Evolutionary conservation across 2,329 filamentous ascomycete species (phyloP).

Genomic region (Trichoderma gracile): DNA sequence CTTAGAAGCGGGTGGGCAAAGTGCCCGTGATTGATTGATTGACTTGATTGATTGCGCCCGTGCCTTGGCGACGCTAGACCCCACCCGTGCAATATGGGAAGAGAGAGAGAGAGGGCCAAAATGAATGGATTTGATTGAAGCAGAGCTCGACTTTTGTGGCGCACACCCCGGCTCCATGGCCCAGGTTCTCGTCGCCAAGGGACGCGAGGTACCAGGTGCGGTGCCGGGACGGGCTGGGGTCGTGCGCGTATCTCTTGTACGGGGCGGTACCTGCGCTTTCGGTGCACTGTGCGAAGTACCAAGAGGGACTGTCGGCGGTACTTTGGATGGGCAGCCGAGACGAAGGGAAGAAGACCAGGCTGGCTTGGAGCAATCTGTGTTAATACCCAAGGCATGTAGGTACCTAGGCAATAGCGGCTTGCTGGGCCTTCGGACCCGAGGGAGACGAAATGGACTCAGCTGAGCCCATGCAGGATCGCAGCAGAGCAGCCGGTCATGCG

Average conservation of each 20-base stretch:
- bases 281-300: not conserved
- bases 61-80: constrained; percentile 6
- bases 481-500: constrained; percentile 12
- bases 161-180: constrained; percentile 21
- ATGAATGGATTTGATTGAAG: not conserved
- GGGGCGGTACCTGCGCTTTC: too few species aligned
- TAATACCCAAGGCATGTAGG: too few species aligned
- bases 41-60: not conserved
- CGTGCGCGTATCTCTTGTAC: not conserved
- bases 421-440: constrained; percentile 11
- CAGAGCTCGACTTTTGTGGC: constrained; percentile 5
- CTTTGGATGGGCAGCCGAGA: not conserved
- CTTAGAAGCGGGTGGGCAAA: too few species aligned
- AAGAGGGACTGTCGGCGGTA: not conserved
- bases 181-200: constrained; percentile 22
- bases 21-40: too few species aligned
- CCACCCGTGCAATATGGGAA: constrained; percentile 9
- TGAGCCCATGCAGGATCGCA: not conserved
- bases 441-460: not conserved
- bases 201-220: constrained; percentile 3
- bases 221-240: not conserved
- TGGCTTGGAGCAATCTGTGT: not conserved
- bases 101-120: not conserved
- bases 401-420: not conserved
- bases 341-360: not conserved